Evolutionary conservation across 2,329 filamentous ascomycete genomes (phyloP).

Genomic region (Ophiocordyceps sinensis): DNA sequence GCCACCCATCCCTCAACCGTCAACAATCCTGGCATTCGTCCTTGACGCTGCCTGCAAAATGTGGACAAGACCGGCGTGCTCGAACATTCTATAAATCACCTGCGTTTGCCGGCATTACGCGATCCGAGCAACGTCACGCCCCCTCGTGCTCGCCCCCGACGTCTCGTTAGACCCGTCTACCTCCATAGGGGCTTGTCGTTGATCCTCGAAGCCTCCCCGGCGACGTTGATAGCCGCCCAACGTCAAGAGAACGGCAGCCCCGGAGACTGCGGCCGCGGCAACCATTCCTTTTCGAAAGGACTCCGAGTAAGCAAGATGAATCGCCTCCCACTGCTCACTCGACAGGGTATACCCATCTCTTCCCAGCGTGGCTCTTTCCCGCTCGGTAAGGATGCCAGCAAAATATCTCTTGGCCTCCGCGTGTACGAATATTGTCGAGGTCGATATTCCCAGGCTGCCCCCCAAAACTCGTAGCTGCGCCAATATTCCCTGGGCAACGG

Average conservation of each 20-base stretch:
- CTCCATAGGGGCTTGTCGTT: constrained; percentile 6
- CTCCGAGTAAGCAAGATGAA: constrained; percentile 25
- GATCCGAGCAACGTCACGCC: no score
- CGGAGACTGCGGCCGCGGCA: constrained; percentile 26
- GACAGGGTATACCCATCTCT: constrained; percentile 10
- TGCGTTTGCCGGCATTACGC: no score
- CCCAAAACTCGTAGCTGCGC: constrained; percentile 37
- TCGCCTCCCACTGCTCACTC: constrained; percentile 12
- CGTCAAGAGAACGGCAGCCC: constrained; percentile 23
- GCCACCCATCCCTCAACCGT: no score
- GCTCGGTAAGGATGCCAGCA: constrained; percentile 11
- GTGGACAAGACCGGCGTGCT: no score
- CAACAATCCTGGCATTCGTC: no score
- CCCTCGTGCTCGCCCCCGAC: not conserved
- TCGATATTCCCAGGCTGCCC: constrained; percentile 38
- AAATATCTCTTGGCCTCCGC: constrained; percentile 15
- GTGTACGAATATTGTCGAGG: constrained; percentile 31
- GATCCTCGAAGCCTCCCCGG: constrained; percentile 7
- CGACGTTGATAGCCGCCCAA: constrained; percentile 22
- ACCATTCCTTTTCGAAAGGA: constrained; percentile 33
- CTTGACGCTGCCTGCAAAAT: no score
- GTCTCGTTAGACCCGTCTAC: constrained; percentile 3
- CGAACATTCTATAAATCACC: no score
- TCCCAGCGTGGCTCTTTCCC: constrained; percentile 14
- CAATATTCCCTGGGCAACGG: constrained; percentile 36